A percentile compares a stretch with the other conserved stretches of the same genome.
Evolutionary conservation across 1,284 basidiomycete species (phyloP).

Genomic region (Coniferiporia sulphurascens): DNA sequence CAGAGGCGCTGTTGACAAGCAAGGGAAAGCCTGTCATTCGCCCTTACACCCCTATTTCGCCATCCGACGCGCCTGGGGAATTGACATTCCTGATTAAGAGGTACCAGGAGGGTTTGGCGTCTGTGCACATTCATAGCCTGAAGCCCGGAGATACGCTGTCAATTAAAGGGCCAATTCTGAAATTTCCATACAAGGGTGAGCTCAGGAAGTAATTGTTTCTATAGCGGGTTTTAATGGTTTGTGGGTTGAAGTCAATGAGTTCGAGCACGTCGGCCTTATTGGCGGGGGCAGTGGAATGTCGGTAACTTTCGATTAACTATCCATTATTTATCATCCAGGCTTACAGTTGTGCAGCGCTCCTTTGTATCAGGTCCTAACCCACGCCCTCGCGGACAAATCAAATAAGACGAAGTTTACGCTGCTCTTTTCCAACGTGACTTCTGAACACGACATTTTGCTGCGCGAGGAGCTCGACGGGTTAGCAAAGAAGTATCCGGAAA

Average conservation of each 20-base stretch:
- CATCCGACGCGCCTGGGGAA: slow-evolving; percentile 68
- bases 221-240: not conserved
- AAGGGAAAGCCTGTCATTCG: slow-evolving; percentile 90
- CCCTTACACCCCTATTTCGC: slow-evolving; percentile 83
- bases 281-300: slow-evolving; percentile 88
- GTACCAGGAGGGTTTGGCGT: slow-evolving; percentile 76
- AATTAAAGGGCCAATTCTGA: slow-evolving; percentile 88
- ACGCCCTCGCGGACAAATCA: slow-evolving; percentile 63
- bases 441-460: slow-evolving; percentile 89
- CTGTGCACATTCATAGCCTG: slow-evolving; percentile 66
- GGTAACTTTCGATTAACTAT: slow-evolving; percentile 24
- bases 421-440: slow-evolving; percentile 79
- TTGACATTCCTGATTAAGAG: slow-evolving; percentile 85
- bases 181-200: slow-evolving; percentile 76
- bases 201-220: slow-evolving; percentile 10
- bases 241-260: slow-evolving; percentile 60
- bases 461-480: slow-evolving; percentile 77
- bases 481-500: slow-evolving; percentile 65
- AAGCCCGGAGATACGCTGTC: slow-evolving; percentile 80
- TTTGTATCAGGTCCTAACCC: slow-evolving; percentile 69
- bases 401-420: slow-evolving; percentile 97
- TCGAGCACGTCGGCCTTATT: slow-evolving; percentile 83
- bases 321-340: slow-evolving; percentile 20
- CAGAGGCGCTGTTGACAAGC: slow-evolving; percentile 59
- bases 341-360: slow-evolving; percentile 47